Evolutionary conservation across 805 yeast genomes (phyloP).

Genomic region (Diddensiella transvaalensis): DNA sequence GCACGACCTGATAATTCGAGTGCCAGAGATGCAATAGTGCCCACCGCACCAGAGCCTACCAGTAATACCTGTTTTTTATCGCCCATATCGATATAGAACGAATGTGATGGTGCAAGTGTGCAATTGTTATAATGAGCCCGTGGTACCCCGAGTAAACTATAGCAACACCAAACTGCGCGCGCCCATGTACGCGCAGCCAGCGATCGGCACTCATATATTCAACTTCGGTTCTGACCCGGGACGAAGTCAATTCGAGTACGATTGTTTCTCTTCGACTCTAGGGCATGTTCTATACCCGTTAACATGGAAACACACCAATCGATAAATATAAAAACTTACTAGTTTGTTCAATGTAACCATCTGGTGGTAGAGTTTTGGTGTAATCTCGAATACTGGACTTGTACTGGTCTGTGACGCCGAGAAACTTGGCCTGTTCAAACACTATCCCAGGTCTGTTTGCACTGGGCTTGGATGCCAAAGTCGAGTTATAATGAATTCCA

Average conservation of each 20-base stretch:
- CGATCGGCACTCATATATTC: too few relatives aligned
- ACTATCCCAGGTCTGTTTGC: not conserved
- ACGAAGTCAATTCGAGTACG: not conserved
- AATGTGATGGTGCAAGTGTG: too few relatives aligned
- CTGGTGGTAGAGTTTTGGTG: not conserved
- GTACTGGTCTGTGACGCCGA: not conserved
- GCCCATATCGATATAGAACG: too few relatives aligned
- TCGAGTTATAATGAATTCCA: not conserved
- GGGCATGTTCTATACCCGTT: too few relatives aligned
- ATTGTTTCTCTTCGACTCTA: not conserved
- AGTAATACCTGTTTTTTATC: slow-evolving; percentile 37
- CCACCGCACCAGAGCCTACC: slow-evolving; percentile 86
- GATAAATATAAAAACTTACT: not conserved
- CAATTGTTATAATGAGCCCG: too few relatives aligned
- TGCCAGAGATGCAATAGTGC: slow-evolving; percentile 69
- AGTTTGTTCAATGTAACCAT: not conserved
- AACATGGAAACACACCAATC: too few relatives aligned
- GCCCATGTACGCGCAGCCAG: too few relatives aligned
- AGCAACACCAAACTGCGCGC: too few relatives aligned
- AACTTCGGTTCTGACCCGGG: not conserved
- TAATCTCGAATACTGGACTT: not conserved
- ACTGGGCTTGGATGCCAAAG: not conserved
- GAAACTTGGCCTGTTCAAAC: not conserved
- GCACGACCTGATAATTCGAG: slow-evolving; percentile 47
- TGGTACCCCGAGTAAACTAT: too few relatives aligned